Conservation (phyloP, 1,284 basidiomycete genomes). For the Ganoderma multipileum region DNA sequence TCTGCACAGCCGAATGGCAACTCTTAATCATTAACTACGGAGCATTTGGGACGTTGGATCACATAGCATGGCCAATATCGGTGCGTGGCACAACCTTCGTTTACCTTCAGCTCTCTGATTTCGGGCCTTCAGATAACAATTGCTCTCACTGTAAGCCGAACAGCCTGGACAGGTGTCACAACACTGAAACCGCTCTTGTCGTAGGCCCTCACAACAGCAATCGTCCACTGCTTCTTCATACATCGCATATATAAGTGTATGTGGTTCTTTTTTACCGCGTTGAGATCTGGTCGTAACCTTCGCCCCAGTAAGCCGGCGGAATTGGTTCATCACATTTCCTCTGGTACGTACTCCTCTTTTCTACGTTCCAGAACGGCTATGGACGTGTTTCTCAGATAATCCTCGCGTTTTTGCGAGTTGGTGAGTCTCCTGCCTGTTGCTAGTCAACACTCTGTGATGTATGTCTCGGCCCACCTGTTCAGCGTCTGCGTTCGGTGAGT, state of each 20-base stretch:
- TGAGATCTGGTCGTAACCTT: not conserved
- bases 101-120: no score
- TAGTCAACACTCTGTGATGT: not conserved
- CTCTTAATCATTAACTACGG: conserved; percentile 24
- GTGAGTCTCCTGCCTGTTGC: conserved; percentile 10
- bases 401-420: conserved; percentile 23
- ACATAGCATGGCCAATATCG: conserved; percentile 28
- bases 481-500: conserved; percentile 27
- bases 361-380: not conserved
- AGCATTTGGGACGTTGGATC: conserved; percentile 15
- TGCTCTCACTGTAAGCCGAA: conserved; percentile 24
- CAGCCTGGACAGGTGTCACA: not conserved
- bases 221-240: conserved; percentile 30
- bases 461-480: not conserved
- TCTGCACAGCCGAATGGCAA: conserved; percentile 26
- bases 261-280: not conserved
- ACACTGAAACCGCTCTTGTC: not conserved
- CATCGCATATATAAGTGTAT: conserved; percentile 21
- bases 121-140: conserved; percentile 4
- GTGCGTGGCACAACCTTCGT: conserved; percentile 8
- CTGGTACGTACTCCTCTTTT: conserved; percentile 11
- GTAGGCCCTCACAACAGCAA: conserved; percentile 26
- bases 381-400: conserved; percentile 4
- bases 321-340: conserved; percentile 23
- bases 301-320: conserved; percentile 23